These are phyloP conservation scores for Coemansia sp. DNA, from an alignment of 371 early-diverging fungal species.

Conservation along the genomic window DNA sequence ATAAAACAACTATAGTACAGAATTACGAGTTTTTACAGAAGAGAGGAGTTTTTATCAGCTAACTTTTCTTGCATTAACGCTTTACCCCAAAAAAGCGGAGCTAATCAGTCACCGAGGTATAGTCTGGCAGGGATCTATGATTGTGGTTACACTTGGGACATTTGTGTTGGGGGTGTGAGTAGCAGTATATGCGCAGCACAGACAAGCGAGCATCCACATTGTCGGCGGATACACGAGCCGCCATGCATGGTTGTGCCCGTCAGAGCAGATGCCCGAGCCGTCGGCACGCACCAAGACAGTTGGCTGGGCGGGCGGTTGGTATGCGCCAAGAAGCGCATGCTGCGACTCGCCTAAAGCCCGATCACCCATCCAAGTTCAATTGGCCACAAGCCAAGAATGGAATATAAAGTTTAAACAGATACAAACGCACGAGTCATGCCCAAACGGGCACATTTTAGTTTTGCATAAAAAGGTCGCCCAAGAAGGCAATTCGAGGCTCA, in stretches of 20 bases:
- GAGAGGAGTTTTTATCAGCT: slow-evolving; percentile 1
- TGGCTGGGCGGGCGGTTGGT: not conserved
- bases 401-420: not conserved
- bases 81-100: not conserved
- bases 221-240: slow-evolving; percentile 13
- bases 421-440: not conserved
- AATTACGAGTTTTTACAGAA: not conserved
- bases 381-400: not conserved
- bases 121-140: not conserved
- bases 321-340: not conserved
- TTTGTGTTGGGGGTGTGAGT: slow-evolving; percentile 19
- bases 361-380: not conserved
- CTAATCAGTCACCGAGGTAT: not conserved
- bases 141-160: slow-evolving; percentile 24
- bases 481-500: no score
- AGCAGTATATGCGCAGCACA: slow-evolving; percentile 21
- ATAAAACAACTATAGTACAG: not conserved
- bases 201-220: slow-evolving; percentile 12
- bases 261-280: slow-evolving; percentile 31
- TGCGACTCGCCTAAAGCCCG: not conserved
- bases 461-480: no score
- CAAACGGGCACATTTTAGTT: no score
- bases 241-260: slow-evolving; percentile 26
- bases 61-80: not conserved
- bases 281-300: slow-evolving; percentile 34